Evolutionary conservation across 768 basidiomycete species (phyloP).

Genomic region (Piloderma croceum): DNA sequence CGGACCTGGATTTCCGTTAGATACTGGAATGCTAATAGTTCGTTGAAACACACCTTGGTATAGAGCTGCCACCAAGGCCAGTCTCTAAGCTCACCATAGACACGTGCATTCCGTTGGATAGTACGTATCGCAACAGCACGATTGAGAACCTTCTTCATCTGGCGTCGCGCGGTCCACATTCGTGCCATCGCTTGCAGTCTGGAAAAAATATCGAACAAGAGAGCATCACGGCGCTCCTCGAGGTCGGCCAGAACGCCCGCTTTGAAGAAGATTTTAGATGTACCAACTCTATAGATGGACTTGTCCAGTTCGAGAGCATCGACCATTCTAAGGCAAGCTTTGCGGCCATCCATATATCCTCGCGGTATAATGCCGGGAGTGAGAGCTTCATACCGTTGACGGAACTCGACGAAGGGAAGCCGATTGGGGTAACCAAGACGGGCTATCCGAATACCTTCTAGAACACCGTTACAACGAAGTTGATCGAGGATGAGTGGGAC

Average conservation of each 20-base stretch:
- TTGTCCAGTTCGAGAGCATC: slow-evolving; percentile 84
- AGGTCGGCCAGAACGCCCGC: slow-evolving; percentile 95
- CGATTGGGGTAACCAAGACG: slow-evolving; percentile 96
- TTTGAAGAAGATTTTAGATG: slow-evolving; percentile 98
- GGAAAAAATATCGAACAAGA: slow-evolving; percentile 87
- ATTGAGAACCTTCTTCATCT: slow-evolving; percentile 92
- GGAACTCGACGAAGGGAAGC: slow-evolving; percentile 94
- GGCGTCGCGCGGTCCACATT: slow-evolving; percentile 80
- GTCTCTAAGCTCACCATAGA: slow-evolving; percentile 84
- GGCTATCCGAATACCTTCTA: slow-evolving; percentile 97
- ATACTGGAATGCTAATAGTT: background rate
- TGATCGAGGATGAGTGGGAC: slow-evolving; percentile 95
- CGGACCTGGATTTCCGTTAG: slow-evolving; percentile 54
- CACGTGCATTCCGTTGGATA: slow-evolving; percentile 88
- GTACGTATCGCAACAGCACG: slow-evolving; percentile 86
- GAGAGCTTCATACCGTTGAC: slow-evolving; percentile 92
- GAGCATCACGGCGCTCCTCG: slow-evolving; percentile 83
- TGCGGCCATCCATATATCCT: slow-evolving; percentile 97
- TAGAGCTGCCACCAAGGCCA: slow-evolving; percentile 99
- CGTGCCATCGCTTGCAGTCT: slow-evolving; percentile 81
- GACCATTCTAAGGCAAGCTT: slow-evolving; percentile 89
- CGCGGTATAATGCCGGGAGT: slow-evolving; percentile 89
- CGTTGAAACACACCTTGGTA: slow-evolving; percentile 59
- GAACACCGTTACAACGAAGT: slow-evolving; percentile 94
- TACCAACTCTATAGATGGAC: slow-evolving; percentile 81